phyloP scores from a whole-genome alignment of 1,284 basidiomycete genomes.

The Butyriboletus regius region DNA sequence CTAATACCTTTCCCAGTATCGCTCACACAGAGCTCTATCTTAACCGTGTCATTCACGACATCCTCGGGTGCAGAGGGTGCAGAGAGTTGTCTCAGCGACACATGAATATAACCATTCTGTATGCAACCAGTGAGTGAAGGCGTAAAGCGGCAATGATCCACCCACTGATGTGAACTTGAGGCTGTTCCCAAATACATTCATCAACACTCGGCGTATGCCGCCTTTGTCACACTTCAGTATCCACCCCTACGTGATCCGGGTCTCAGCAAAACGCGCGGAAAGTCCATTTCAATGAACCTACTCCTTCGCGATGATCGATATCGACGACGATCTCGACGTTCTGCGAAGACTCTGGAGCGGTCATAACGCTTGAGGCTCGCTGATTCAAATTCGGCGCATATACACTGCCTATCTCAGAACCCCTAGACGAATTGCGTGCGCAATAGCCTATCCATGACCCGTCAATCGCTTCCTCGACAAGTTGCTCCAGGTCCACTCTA shows the following conservation, averaged over 20 bases:
- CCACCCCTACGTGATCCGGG: conserved; percentile 61
- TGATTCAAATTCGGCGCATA: conserved; percentile 68
- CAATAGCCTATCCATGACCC: conserved; percentile 92
- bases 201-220: conserved; percentile 83
- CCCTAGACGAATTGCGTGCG: conserved; percentile 61
- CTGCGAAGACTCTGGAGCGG: conserved; percentile 33
- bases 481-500: conserved; percentile 78
- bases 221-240: conserved; percentile 83
- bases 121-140: conserved; percentile 13
- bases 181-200: conserved; percentile 94
- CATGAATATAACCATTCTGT: conserved; percentile 80
- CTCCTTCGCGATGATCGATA: conserved; percentile 65
- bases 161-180: conserved; percentile 80
- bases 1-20: conserved; percentile 93
- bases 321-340: conserved; percentile 84
- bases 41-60: conserved; percentile 53
- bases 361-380: conserved; percentile 34
- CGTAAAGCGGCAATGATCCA: conserved; percentile 2
- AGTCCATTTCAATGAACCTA: conserved; percentile 31
- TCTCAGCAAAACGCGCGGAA: conserved; percentile 7
- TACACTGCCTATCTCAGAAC: conserved; percentile 81
- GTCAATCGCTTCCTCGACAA: conserved; percentile 92
- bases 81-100: conserved; percentile 72
- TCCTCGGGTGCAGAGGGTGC: conserved; percentile 44
- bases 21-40: conserved; percentile 77